phyloP scores from a whole-genome alignment of 176 grass and related monocot species.

The bread wheat (Triticum aestivum) region DNA sequence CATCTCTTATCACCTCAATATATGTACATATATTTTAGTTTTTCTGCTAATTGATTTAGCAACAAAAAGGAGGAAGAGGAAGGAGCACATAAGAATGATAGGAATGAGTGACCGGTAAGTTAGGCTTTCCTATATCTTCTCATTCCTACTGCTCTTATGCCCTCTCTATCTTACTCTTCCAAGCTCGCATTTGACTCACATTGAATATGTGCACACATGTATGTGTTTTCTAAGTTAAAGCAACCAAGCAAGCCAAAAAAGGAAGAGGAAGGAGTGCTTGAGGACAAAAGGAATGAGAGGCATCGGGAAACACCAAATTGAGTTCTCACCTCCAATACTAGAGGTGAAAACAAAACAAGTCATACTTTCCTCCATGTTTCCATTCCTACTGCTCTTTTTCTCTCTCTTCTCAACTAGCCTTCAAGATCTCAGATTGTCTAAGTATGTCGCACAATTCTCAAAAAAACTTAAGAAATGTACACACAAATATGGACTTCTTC shows the following conservation, averaged over 20 bases:
- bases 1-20: neutral
- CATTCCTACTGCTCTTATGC: constrained; percentile 20
- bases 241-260: too few relatives aligned
- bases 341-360: too few relatives aligned
- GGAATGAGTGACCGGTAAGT: neutral
- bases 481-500: too few relatives aligned
- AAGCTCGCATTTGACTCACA: neutral
- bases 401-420: too few relatives aligned
- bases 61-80: neutral
- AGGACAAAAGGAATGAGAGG: too few relatives aligned
- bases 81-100: neutral
- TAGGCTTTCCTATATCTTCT: neutral
- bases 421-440: too few relatives aligned
- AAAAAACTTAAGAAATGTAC: too few relatives aligned
- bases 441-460: too few relatives aligned
- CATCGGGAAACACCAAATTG: too few relatives aligned
- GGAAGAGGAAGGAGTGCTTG: too few relatives aligned
- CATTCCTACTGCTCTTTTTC: neutral
- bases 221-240: too few relatives aligned
- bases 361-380: neutral
- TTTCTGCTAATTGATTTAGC: neutral
- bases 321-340: too few relatives aligned
- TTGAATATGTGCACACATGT: neutral
- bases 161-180: constrained; percentile 7
- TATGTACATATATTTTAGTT: neutral